Percentiles rank a stretch among this genome's conserved stretches.
Evolutionary conservation across 371 early-diverging fungal genomes (phyloP).

Genomic region (Syncephalastrum monosporum): DNA sequence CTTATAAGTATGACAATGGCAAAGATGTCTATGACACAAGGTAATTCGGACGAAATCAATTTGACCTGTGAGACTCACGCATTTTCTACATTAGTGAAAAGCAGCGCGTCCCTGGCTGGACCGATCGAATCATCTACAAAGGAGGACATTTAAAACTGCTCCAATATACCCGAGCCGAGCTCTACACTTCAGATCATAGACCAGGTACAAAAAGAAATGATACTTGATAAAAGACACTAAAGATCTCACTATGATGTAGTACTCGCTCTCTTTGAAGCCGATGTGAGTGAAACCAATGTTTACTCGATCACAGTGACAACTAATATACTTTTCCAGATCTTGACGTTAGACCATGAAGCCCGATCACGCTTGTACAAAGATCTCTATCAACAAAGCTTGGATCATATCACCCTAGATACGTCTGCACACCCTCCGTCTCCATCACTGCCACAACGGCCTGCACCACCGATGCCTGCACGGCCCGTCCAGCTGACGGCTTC

Average conservation of each 20-base stretch:
- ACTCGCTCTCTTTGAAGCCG: constrained; percentile 45
- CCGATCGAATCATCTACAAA: constrained; percentile 77
- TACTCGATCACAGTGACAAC: background rate
- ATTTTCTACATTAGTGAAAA: constrained; percentile 65
- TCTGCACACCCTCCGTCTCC: constrained; percentile 19
- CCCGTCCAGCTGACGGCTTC: constrained; percentile 25
- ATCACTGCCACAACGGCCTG: constrained; percentile 20
- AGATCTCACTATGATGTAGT: constrained; percentile 19
- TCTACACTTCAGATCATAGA: constrained; percentile 76
- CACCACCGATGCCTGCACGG: constrained; percentile 19
- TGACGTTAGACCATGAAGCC: constrained; percentile 43
- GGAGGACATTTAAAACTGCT: constrained; percentile 48
- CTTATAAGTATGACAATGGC: constrained; percentile 93
- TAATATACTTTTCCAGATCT: constrained; percentile 19
- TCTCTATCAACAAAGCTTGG: constrained; percentile 45
- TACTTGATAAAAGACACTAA: background rate
- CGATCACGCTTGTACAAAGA: constrained; percentile 41
- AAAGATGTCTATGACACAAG: constrained; percentile 83
- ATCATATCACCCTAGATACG: constrained; percentile 19
- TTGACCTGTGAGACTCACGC: background rate
- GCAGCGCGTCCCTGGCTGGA: constrained; percentile 85
- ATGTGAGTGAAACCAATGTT: constrained; percentile 18
- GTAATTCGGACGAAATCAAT: constrained; percentile 24
- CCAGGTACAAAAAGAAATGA: constrained; percentile 45
- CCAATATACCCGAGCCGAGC: constrained; percentile 64